Conservation (phyloP, 2,329 filamentous ascomycete genomes). For the Fusarium euwallaceae region DNA sequence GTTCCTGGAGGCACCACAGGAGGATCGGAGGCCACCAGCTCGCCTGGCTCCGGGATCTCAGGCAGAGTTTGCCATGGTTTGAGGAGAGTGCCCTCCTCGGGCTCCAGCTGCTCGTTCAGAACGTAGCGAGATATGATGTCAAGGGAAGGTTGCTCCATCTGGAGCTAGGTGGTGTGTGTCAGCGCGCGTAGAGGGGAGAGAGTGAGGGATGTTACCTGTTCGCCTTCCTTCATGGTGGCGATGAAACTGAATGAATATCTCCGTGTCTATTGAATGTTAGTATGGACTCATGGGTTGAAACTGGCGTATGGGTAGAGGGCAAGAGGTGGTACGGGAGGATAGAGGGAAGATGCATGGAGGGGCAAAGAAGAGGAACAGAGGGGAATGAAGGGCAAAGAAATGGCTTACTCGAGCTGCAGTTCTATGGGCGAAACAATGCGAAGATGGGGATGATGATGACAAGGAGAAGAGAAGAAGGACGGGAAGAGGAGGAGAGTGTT, state of each 20-base stretch:
- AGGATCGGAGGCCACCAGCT: conserved; percentile 39
- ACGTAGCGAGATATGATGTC: conserved; percentile 32
- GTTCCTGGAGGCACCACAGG: conserved; percentile 26
- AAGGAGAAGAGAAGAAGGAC: not conserved
- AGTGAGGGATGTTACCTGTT: not conserved
- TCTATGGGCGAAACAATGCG: not conserved
- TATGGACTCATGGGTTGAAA: not conserved
- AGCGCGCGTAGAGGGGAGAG: not conserved
- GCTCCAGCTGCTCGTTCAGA: not conserved
- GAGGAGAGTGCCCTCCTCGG: not conserved
- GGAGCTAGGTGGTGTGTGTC: not conserved
- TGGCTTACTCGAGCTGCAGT: not conserved
- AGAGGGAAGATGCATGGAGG: not conserved
- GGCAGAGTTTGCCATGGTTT: conserved; percentile 32
- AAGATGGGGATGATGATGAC: not conserved
- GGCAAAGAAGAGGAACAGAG: not conserved
- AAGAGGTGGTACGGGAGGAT: not conserved
- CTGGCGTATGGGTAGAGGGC: not conserved
- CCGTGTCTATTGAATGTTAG: not conserved
- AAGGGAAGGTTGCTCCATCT: not conserved
- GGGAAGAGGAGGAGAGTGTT: not conserved
- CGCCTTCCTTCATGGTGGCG: conserved; percentile 1
- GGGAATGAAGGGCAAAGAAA: not conserved
- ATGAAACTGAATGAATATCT: not conserved
- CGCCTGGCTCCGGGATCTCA: conserved; percentile 43